Base-by-base conservation (phyloP, 2,329 filamentous ascomycete species). In the Fusarium sp. region DNA sequence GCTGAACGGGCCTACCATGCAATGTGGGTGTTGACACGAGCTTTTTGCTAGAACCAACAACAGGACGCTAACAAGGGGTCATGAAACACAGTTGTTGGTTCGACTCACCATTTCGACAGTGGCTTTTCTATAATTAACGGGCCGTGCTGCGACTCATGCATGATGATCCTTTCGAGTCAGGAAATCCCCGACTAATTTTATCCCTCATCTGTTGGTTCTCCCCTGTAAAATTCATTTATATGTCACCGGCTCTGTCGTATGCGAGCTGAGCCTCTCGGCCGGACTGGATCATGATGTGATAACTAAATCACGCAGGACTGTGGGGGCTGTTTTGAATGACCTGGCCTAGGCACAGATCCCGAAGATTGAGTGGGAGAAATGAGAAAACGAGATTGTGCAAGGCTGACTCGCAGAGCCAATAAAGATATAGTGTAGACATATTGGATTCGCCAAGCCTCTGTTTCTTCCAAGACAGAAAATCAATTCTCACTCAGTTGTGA, bases 121-220 rank as follows among this genome's bases (percentile, higher is more conserved):
- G 50, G 23, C n/a, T 37, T 28, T 53, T 37, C 12, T 37, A 19
- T 25, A 35, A 35, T 35, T 52, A 52, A 52, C 12, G 9, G 23
- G 13, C 23, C 30, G 30, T 50, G 46, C 46, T 49, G 25, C 28
- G 46, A 32, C 21, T 52, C 32, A 33, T 52, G 23, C 33, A 38
- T 21, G 23, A 28, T 7, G 33, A 28, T 53, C 18, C 23, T 37
- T n/a, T 38, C 50, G 12, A 37, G 18, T 16, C 19, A 6, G 49
- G 49, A 37, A 53, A 25, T 53, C 2, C 9, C 32, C 49, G 23
- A 53, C n/a, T 37, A 53, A 53, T 21, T 53, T 37, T 37, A 53
- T 53, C 32, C n/a, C 32, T 53, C 23, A 25, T 16, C 12, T 53
- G 49, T 53, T 53, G 49, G 49, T 28, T 37, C 18, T 8, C n/a